phyloP scores from a whole-genome alignment of 78 protist species.

The Dictyostelium citrinum region DNA sequence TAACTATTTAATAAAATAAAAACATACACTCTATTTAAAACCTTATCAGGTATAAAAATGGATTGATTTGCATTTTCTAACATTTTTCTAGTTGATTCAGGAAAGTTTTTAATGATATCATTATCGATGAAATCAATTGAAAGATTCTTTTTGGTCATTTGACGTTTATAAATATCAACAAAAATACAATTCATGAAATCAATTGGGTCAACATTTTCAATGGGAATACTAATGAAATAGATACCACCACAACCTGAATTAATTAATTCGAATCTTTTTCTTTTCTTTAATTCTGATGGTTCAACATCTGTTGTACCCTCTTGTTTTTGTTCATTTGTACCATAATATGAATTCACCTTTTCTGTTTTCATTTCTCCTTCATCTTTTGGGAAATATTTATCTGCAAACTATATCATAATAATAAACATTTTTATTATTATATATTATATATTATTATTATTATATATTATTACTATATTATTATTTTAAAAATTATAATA shows the following conservation, averaged over 20 bases:
- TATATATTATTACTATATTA: too few species aligned
- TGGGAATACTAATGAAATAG: constrained; percentile 9
- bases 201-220: neutral
- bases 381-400: constrained; percentile 58
- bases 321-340: neutral
- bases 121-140: neutral
- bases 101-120: neutral
- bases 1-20: too few species aligned
- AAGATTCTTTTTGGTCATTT: neutral
- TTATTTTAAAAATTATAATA: too few species aligned
- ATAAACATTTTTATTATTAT: too few species aligned
- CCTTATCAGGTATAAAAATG: neutral
- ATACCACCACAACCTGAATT: constrained; percentile 68
- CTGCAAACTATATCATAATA: constrained; percentile 64
- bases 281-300: neutral
- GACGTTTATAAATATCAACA: constrained; percentile 30
- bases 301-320: neutral
- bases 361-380: neutral
- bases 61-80: neutral
- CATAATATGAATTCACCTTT: neutral
- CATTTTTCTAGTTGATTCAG: constrained; percentile 37
- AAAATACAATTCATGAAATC: constrained; percentile 28
- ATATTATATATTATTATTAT: too few species aligned
- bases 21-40: constrained; percentile 31
- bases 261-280: constrained; percentile 49